Conservation (phyloP, 2,329 filamentous ascomycete species). For the Scopulariopsis brevicaulis region DNA sequence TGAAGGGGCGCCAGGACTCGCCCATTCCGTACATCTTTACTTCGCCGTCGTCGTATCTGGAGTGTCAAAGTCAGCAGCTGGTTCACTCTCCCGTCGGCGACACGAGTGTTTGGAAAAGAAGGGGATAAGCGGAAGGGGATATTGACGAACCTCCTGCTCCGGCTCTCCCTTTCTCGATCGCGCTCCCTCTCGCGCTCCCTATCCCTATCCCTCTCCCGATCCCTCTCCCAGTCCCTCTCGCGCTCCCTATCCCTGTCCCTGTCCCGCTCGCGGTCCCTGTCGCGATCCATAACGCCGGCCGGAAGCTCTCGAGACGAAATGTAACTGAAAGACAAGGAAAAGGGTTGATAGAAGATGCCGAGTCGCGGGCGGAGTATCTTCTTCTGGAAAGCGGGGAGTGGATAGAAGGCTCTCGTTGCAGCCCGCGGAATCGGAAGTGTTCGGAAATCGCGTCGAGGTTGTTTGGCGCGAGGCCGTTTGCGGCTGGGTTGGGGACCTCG, state of each 20-base stretch:
- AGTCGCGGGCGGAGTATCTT: background rate
- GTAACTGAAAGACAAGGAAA: background rate
- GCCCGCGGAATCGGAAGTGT: background rate
- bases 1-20: constrained; percentile 49
- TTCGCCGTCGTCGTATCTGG: constrained; percentile 51
- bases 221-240: constrained; percentile 2
- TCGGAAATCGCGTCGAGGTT: background rate
- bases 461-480: background rate
- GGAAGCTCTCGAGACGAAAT: background rate
- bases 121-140: background rate
- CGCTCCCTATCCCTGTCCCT: constrained; percentile 13
- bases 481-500: background rate
- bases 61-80: background rate
- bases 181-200: constrained; percentile 2
- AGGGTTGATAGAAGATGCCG: background rate
- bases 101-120: background rate
- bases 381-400: background rate
- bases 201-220: constrained; percentile 2
- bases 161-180: constrained; percentile 1
- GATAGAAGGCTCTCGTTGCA: background rate
- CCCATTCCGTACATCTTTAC: constrained; percentile 51
- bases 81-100: background rate
- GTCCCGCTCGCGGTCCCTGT: constrained; percentile 14
- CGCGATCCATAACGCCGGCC: constrained; percentile 2
- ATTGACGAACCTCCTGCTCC: constrained; percentile 4